phyloP scores from a whole-genome alignment of 2,329 filamentous ascomycete genomes.

The Fusarium luffae region DNA sequence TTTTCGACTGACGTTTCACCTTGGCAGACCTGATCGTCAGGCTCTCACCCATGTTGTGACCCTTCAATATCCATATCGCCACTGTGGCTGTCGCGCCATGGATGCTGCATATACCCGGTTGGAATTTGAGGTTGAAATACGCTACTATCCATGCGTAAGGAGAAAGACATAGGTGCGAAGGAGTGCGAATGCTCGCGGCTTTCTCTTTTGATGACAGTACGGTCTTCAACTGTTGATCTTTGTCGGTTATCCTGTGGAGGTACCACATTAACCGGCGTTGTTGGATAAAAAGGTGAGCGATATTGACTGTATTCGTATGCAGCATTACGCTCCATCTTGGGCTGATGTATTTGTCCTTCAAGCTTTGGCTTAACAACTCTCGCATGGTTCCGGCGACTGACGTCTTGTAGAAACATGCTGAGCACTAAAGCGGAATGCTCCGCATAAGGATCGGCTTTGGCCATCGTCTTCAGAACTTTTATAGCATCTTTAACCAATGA shows the following conservation, averaged over 20 bases:
- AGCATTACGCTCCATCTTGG: background rate
- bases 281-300: conserved; percentile 6
- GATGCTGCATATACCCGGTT: background rate
- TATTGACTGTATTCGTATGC: background rate
- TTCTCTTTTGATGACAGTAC: background rate
- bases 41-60: background rate
- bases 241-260: conserved; percentile 5
- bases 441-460: conserved; percentile 61
- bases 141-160: background rate
- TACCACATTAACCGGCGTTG: background rate
- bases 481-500: conserved; percentile 57
- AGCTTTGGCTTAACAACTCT: background rate
- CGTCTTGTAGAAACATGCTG: conserved; percentile 54
- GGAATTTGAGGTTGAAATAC: background rate
- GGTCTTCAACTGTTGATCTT: background rate
- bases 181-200: background rate
- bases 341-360: background rate
- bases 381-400: conserved; percentile 1
- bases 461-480: conserved; percentile 61
- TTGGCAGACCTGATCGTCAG: too few species aligned
- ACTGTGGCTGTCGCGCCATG: background rate
- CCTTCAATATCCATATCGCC: background rate
- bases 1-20: too few species aligned
- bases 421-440: conserved; percentile 62
- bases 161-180: background rate